Evolutionary conservation across 1,284 basidiomycete genomes (phyloP), one percentile per base, ranked within the genome.

Genomic region (Hypsizygus ulmarius): DNA sequence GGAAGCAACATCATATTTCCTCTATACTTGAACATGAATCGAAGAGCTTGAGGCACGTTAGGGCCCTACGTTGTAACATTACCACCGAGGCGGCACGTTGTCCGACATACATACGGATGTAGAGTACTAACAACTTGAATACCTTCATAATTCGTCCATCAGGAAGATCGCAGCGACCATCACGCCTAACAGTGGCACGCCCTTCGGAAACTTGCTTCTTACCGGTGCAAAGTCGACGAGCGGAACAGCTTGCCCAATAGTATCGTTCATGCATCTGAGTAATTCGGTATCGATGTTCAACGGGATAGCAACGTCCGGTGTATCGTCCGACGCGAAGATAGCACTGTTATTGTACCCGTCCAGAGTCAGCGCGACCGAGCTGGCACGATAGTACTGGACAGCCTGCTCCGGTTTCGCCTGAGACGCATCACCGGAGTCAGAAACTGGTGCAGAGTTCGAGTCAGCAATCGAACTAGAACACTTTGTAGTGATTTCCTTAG

Each of bases 341-440:
- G 55, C 57, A 0, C 52, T 43, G 50, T 82, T 73, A 56, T 84
- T 82, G 58, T 84, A 85, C 4, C 81, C 80, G 52, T 81, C 77
- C 15, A 84, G 63, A 4, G 72, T 70, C 11, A 81, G 66, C 3
- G 64, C 72, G 16, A 75, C 70, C 37, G 70, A 72, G 56, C 75
- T 78, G 10, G 76, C 74, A 21, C 79, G 72, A 58, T 77, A 82
- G 59, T 78, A 81, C 54, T 81, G 74, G 0, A 81, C 58, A 0
- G 68, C 70, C 50, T 58, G 50, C 37, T 54, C 53, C n/a, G 53
- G 53, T 18, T 49, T 43, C n/a, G 53, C 50, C 12, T 47, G 39
- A 14, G 45, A 39, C n/a, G 41, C 25, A n/a, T 30, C 15, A 1
- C 36, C 25, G 12, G 36, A 30, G 10, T 32, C 37, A 10, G 36